Conservation (phyloP, 164 flowering plant species). For the Kingdonia uniflora region DNA sequence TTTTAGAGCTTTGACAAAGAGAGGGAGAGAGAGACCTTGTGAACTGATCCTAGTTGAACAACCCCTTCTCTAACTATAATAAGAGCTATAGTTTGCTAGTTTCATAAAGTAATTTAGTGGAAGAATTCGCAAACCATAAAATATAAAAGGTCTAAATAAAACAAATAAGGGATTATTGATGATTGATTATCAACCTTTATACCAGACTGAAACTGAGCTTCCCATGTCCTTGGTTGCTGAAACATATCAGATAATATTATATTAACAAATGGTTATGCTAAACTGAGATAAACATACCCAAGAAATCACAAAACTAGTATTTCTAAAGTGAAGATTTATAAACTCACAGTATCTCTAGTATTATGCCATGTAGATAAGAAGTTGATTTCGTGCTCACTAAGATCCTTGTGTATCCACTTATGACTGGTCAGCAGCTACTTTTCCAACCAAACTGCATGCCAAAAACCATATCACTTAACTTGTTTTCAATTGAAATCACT, state of each 20-base stretch:
- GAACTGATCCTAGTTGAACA: no score
- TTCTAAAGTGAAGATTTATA: no score
- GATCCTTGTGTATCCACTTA: constrained; percentile 80
- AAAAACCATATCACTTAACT: constrained; percentile 92
- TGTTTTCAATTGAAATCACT: constrained; percentile 69
- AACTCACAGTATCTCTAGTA: no score
- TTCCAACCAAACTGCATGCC: no score
- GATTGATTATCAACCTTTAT: no score
- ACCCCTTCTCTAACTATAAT: constrained; percentile 74
- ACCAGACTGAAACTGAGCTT: no score
- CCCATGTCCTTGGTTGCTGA: constrained; percentile 2
- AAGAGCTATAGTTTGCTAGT: constrained; percentile 72
- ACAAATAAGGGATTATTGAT: background rate
- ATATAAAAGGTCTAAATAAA: background rate
- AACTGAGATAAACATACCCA: no score
- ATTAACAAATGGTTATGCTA: constrained; percentile 14
- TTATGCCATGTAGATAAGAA: no score
- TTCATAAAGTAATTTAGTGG: constrained; percentile 5
- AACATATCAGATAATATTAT: constrained; percentile 10
- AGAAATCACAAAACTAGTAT: no score
- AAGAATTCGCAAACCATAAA: background rate
- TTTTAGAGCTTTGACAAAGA: no score
- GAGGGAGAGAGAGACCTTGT: no score
- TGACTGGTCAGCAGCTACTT: constrained; percentile 99
- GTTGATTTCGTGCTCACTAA: constrained; percentile 78